Conservation (phyloP, 805 yeast species). For the Maudiozyma saulgeensis region DNA sequence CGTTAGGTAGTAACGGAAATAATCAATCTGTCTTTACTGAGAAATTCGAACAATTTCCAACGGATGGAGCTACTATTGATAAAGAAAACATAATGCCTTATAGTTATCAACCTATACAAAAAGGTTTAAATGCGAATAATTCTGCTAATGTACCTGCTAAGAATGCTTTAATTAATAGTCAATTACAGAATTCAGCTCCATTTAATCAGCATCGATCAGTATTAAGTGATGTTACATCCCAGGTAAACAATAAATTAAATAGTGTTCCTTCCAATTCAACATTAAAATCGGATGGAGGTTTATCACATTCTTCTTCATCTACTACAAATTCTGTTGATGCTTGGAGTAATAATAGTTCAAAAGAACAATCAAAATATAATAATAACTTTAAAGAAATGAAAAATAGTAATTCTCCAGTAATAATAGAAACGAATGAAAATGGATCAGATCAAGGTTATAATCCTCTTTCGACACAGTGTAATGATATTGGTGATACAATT, state of each 20-base stretch:
- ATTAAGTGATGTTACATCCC: slow-evolving; percentile 27
- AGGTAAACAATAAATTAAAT: slow-evolving; percentile 14
- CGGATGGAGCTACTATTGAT: not conserved
- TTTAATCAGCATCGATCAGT: slow-evolving; percentile 18
- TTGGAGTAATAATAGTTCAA: not conserved
- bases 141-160: not conserved
- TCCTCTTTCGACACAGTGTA: not conserved
- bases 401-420: too few species aligned
- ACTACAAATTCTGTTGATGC: not conserved
- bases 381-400: not conserved
- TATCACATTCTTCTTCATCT: not conserved
- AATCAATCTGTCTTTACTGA: not conserved
- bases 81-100: slow-evolving; percentile 5
- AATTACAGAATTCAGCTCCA: not conserved
- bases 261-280: slow-evolving; percentile 2
- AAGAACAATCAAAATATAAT: not conserved
- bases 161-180: not conserved
- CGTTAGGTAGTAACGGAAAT: not conserved
- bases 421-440: not conserved
- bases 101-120: not conserved
- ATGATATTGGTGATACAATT: not conserved
- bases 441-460: not conserved
- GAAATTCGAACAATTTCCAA: not conserved
- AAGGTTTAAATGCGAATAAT: not conserved
- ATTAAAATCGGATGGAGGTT: not conserved